Evolutionary conservation across 2,329 filamentous ascomycete species (phyloP).

Genomic region (Beauveria australis): DNA sequence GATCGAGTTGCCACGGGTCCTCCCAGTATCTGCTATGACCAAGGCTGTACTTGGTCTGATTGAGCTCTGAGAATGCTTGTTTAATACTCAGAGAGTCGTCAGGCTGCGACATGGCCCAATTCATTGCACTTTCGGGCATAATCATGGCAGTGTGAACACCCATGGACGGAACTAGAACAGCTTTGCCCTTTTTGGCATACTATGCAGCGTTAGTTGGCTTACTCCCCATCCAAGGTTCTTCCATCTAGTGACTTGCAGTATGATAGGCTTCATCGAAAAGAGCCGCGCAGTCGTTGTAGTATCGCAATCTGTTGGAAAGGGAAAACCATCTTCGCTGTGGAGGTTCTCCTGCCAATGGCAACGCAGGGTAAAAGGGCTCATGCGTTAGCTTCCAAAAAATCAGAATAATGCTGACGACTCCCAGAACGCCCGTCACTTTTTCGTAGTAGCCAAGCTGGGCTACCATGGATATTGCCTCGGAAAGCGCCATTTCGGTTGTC

Average conservation of each 20-base stretch:
- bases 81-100: conserved; percentile 26
- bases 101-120: conserved; percentile 32
- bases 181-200: conserved; percentile 33
- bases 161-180: conserved; percentile 33
- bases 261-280: conserved; percentile 25
- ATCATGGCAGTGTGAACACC: conserved; percentile 20
- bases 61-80: conserved; percentile 30
- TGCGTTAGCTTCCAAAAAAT: neutral
- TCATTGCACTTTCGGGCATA: conserved; percentile 30
- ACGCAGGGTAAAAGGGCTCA: neutral
- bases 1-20: conserved; percentile 27
- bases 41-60: conserved; percentile 29
- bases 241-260: conserved; percentile 14
- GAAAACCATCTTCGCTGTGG: neutral
- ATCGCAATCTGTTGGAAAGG: conserved; percentile 8
- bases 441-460: neutral
- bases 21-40: conserved; percentile 25
- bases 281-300: conserved; percentile 22
- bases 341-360: neutral
- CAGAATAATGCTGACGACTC: neutral
- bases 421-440: neutral
- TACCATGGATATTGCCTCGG: neutral
- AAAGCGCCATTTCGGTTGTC: neutral
- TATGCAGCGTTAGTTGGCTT: conserved; percentile 13
- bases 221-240: no score